Conservation (phyloP, 495 filamentous ascomycete genomes). For the Cladorrhinum samala region DNA sequence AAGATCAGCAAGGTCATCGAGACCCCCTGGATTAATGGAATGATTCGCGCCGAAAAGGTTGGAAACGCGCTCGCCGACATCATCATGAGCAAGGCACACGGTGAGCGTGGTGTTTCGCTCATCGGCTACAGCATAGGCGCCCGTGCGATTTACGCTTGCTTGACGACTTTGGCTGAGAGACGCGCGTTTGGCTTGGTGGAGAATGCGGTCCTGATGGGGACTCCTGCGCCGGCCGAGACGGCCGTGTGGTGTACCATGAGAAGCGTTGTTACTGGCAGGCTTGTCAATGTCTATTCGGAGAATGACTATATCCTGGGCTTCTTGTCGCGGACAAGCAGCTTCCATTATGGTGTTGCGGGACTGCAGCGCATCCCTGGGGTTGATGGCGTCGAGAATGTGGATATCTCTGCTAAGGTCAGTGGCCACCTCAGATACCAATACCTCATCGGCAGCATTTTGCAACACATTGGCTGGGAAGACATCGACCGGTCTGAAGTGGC, state of each 20-base stretch:
- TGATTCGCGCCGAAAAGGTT: constrained; percentile 78
- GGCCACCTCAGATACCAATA: constrained; percentile 51
- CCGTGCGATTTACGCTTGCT: constrained; percentile 76
- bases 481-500: constrained; percentile 39
- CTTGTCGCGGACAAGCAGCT: constrained; percentile 47
- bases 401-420: constrained; percentile 48
- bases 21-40: constrained; percentile 83
- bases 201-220: constrained; percentile 75
- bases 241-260: constrained; percentile 49
- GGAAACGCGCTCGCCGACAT: constrained; percentile 81
- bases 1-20: constrained; percentile 79
- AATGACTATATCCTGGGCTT: constrained; percentile 58
- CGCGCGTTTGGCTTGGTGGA: constrained; percentile 83
- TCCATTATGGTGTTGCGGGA: constrained; percentile 53
- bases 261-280: constrained; percentile 48
- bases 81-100: constrained; percentile 79
- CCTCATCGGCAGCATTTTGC: constrained; percentile 48
- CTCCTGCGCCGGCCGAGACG: constrained; percentile 61
- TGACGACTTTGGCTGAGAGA: constrained; percentile 67
- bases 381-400: constrained; percentile 51
- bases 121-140: constrained; percentile 91
- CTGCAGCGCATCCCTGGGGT: constrained; percentile 49
- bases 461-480: constrained; percentile 52
- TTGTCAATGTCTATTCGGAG: constrained; percentile 56
- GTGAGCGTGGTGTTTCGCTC: constrained; percentile 80